A percentile compares a stretch with the other conserved stretches of the same genome.
Evolutionary conservation across 2,329 filamentous ascomycete genomes (phyloP).

Genomic region (Eutypa lata): DNA sequence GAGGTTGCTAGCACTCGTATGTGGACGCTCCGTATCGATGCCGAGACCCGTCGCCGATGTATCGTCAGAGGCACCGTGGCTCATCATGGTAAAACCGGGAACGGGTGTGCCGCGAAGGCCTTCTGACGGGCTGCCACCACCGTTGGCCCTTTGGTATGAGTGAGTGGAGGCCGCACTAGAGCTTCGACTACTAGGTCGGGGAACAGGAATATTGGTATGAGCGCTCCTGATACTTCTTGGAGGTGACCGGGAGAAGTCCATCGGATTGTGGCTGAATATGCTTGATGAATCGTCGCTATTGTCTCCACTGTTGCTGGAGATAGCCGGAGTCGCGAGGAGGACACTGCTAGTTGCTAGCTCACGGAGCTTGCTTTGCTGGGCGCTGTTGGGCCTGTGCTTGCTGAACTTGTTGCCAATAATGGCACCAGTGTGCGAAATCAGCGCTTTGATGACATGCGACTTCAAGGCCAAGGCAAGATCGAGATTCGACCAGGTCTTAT

Average conservation of each 20-base stretch:
- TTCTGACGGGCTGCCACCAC: slow-evolving; percentile 17
- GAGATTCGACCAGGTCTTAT: slow-evolving; percentile 98
- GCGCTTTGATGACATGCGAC: slow-evolving; percentile 87
- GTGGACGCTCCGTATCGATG: slow-evolving; percentile 22
- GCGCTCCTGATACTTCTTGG: slow-evolving; percentile 51
- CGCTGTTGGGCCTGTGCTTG: slow-evolving; percentile 77
- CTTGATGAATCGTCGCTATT: slow-evolving; percentile 58
- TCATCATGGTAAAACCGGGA: slow-evolving; percentile 30
- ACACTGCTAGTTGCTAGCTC: slow-evolving; percentile 80
- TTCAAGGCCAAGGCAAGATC: slow-evolving; percentile 91
- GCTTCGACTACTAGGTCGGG: slow-evolving; percentile 46
- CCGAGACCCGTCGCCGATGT: slow-evolving; percentile 21
- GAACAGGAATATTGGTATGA: slow-evolving; percentile 44
- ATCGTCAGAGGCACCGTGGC: slow-evolving; percentile 23
- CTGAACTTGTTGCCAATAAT: slow-evolving; percentile 98
- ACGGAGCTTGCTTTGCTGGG: slow-evolving; percentile 74
- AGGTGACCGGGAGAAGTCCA: slow-evolving; percentile 59
- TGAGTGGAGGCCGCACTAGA: slow-evolving; percentile 48
- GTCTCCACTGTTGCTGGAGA: slow-evolving; percentile 39
- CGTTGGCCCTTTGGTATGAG: slow-evolving; percentile 26
- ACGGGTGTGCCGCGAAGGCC: slow-evolving; percentile 20
- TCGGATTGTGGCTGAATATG: slow-evolving; percentile 48
- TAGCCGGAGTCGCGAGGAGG: slow-evolving; percentile 48
- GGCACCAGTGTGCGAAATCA: slow-evolving; percentile 92
- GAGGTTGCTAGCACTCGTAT: slow-evolving; percentile 21